These are phyloP conservation scores for sunflower (Helianthus annuus) DNA, from an alignment of 129 eudicot species.

Conservation along the genomic window HanXRQr2.0-SUNRISE NC_035449.2:171006485-171006984, in stretches of 20 bases:
- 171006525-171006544: conserved; percentile 1
- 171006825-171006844: no score
- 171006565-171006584: conserved; percentile 1
- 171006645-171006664: not conserved
- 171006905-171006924: not conserved
- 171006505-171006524: not conserved
- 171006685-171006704: not conserved
- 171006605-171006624: not conserved
- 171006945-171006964: not conserved
- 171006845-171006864: no score
- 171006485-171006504: no score
- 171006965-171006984: conserved; percentile 7
- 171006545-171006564: not conserved
- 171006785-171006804: no score
- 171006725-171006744: no score
- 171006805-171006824: no score
- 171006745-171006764: no score
- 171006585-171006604: not conserved
- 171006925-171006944: not conserved
- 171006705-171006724: not conserved
- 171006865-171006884: no score
- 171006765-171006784: no score
- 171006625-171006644: not conserved
- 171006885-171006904: not conserved
- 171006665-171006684: no score